Conservation (phyloP, 805 yeast genomes). For the Grigorovia yakushimaensis region DNA sequence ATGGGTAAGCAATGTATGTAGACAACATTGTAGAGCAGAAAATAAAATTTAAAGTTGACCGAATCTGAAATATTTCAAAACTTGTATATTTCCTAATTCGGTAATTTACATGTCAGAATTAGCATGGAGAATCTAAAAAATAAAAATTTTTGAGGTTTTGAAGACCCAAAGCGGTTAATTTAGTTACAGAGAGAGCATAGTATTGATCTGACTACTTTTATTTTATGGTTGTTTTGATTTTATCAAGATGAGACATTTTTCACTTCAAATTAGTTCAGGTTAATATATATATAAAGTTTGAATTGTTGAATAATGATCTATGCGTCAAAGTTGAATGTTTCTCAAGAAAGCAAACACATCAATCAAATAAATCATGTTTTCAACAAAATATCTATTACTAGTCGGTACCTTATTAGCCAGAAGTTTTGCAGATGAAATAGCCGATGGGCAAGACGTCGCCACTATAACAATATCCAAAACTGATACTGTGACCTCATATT, state of each 20-base stretch:
- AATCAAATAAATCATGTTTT: background rate
- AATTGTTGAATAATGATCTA: too few relatives aligned
- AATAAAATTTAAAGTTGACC: background rate
- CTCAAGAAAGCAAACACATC: too few relatives aligned
- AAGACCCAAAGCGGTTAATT: too few relatives aligned
- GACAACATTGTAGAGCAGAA: background rate
- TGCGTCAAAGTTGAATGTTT: too few relatives aligned
- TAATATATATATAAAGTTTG: background rate
- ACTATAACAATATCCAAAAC: background rate
- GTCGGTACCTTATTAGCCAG: background rate
- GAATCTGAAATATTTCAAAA: background rate
- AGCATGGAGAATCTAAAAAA: background rate
- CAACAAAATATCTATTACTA: background rate
- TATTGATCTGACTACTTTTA: background rate
- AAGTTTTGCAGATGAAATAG: background rate
- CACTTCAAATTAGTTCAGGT: background rate
- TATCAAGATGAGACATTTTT: background rate
- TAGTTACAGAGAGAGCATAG: too few relatives aligned
- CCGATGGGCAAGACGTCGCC: background rate
- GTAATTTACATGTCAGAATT: slow-evolving; percentile 1
- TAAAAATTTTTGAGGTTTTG: slow-evolving; percentile 1
- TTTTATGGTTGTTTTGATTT: background rate
- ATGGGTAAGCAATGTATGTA: background rate
- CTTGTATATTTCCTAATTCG: slow-evolving; percentile 6
- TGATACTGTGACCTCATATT: background rate